phyloP scores from a whole-genome alignment of 164 flowering plant genomes.

The Stephania yunnanensis region DNA sequence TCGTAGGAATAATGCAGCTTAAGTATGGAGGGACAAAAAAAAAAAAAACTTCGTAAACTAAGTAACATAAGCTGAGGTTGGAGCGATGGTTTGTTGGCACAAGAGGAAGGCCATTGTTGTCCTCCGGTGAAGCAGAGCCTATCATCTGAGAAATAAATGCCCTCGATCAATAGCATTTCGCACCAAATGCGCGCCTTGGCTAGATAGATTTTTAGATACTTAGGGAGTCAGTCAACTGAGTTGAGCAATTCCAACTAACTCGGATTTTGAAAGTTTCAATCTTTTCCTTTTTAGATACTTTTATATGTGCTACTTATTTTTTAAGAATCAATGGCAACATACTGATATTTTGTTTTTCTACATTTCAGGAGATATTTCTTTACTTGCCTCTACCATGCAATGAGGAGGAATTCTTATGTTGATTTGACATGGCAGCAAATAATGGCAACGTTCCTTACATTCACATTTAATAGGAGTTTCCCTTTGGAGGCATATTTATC shows the following conservation, averaged over 20 bases:
- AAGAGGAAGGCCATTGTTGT: constrained; percentile 6
- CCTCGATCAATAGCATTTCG: constrained; percentile 49
- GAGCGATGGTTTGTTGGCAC: no score
- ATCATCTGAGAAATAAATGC: constrained; percentile 31
- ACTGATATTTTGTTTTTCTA: neutral
- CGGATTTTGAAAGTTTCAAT: constrained; percentile 71
- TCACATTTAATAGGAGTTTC: constrained; percentile 91
- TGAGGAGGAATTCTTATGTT: constrained; percentile 64
- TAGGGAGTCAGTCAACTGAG: constrained; percentile 34
- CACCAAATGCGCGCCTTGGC: constrained; percentile 77
- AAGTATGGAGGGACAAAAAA: no score
- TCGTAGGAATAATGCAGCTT: no score
- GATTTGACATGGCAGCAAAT: constrained; percentile 46
- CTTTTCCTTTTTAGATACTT: constrained; percentile 40
- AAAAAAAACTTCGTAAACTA: no score
- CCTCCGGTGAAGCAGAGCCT: constrained; percentile 55
- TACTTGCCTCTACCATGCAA: constrained; percentile 70
- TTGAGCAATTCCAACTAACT: constrained; percentile 57
- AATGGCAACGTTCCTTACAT: constrained; percentile 49
- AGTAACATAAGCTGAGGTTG: no score
- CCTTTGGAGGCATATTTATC: constrained; percentile 16
- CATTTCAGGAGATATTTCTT: constrained; percentile 53
- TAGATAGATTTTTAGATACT: constrained; percentile 40
- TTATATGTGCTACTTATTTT: neutral
- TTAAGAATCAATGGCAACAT: neutral